Evolutionary conservation across 768 basidiomycete genomes (phyloP).

Genomic region (Russula olivacea): DNA sequence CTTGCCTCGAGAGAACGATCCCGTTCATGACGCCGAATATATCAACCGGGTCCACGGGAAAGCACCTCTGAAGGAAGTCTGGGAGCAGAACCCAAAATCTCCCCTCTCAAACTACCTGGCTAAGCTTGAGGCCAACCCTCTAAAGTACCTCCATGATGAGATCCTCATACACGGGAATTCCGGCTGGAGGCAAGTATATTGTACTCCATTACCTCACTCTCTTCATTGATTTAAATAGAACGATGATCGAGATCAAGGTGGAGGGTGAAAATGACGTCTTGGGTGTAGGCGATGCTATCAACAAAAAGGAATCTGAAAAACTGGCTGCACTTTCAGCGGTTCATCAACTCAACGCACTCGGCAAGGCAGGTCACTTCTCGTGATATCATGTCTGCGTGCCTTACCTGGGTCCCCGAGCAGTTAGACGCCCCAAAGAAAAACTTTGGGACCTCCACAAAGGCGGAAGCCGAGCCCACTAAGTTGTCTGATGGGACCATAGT

Average conservation of each 20-base stretch:
- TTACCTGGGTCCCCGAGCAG: not conserved
- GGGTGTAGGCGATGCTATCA: slow-evolving; percentile 56
- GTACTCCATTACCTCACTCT: not conserved
- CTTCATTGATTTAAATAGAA: slow-evolving; percentile 17
- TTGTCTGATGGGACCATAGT: slow-evolving; percentile 56
- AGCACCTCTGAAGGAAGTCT: slow-evolving; percentile 30
- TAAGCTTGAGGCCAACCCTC: slow-evolving; percentile 23
- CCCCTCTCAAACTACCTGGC: slow-evolving; percentile 42
- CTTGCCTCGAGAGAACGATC: slow-evolving; percentile 22
- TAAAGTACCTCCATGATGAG: slow-evolving; percentile 31
- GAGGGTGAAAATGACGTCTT: slow-evolving; percentile 36
- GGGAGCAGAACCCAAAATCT: slow-evolving; percentile 46
- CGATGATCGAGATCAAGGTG: slow-evolving; percentile 14
- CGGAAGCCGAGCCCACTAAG: slow-evolving; percentile 25
- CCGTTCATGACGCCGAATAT: slow-evolving; percentile 35
- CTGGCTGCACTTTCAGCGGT: slow-evolving; percentile 72
- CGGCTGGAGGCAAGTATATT: slow-evolving; percentile 43
- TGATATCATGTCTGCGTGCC: not conserved
- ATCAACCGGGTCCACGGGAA: slow-evolving; percentile 30
- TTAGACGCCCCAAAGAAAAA: slow-evolving; percentile 13
- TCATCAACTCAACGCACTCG: slow-evolving; percentile 58
- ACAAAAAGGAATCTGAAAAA: slow-evolving; percentile 60
- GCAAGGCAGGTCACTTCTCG: slow-evolving; percentile 48
- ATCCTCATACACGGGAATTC: slow-evolving; percentile 31
- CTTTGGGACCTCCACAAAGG: not conserved